Base-by-base conservation (phyloP, 2,329 filamentous ascomycete species). In the Microdochium trichocladiopsis region DNA sequence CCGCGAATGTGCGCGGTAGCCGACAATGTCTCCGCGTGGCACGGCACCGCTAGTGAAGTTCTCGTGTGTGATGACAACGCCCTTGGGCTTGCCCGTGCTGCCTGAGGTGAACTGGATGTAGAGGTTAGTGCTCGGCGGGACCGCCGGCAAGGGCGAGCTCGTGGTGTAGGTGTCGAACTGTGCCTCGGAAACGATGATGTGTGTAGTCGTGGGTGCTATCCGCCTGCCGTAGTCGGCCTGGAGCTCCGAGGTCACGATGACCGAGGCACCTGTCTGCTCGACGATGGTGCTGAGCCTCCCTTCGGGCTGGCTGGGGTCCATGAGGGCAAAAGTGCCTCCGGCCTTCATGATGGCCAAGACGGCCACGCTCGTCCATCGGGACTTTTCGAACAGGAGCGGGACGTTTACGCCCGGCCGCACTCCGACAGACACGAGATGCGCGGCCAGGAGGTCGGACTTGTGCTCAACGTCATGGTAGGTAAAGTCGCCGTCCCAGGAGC, bases 51-150 rank as follows among this genome's bases (percentile, higher is more conserved):
- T 75, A 25, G 72, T 72, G 53, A 73, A 76, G 51, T 74, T 75
- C 31, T 63, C 66, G 53, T 79, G 76, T 2, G 71, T 71, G 52
- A 77, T 69, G 47, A 84, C 71, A 3, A 84, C 81, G 22, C 82
- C 83, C 67, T 86, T 86, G 1, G 82, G 83, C 53, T 75, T 77
- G 6, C 83, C 82, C 0, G 83, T 86, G 54, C 80, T 85, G 14
- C 82, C 82, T 1, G 82, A 85, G 11, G 82, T 86, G 61, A 84
- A 86, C 60, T 85, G 83, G 58, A 84, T 78, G 55, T 78, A 79
- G 31, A 77, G 69, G 9, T 73, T 69, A 1, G 69, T 64, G 4
- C 63, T 62, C 2, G 73, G 57, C 2, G 83, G 65, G n/a, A 77
- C 71, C 0, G 47, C 58, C 3, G 56, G 53, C 8, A 54, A 53